These are phyloP conservation scores for Aphanocladium album DNA, from an alignment of 2,329 filamentous ascomycete genomes.

Conservation along the genomic window DNA sequence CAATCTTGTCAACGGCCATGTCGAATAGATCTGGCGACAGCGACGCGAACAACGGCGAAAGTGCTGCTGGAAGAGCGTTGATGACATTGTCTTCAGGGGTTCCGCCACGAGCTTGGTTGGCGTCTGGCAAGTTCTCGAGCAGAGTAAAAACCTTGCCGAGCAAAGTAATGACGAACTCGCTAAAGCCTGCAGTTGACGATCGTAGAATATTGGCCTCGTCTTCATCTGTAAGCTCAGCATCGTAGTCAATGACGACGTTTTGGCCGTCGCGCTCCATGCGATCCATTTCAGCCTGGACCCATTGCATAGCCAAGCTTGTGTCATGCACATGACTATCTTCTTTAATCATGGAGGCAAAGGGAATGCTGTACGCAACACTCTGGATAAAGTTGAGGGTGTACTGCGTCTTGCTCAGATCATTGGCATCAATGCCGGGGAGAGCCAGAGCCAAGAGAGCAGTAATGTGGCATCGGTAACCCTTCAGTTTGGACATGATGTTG, in stretches of 20 bases:
- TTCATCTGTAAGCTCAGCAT: conserved; percentile 72
- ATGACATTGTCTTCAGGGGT: conserved; percentile 96
- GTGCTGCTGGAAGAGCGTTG: conserved; percentile 86
- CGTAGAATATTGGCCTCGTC: conserved; percentile 84
- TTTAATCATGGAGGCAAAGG: conserved; percentile 67
- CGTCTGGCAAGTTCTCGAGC: conserved; percentile 89
- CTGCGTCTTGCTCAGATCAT: conserved; percentile 93
- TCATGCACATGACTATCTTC: conserved; percentile 64
- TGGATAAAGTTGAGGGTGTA: conserved; percentile 94
- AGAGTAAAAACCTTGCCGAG: conserved; percentile 93
- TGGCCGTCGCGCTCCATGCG: conserved; percentile 86
- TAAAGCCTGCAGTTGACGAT: conserved; percentile 89
- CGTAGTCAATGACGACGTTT: conserved; percentile 80
- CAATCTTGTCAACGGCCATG: conserved; percentile 84
- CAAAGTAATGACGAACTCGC: conserved; percentile 86
- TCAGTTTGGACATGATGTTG: conserved; percentile 84
- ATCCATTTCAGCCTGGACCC: conserved; percentile 92
- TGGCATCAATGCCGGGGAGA: conserved; percentile 92
- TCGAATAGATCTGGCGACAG: conserved; percentile 93
- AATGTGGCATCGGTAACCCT: conserved; percentile 94
- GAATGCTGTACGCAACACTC: conserved; percentile 92
- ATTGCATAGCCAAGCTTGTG: conserved; percentile 76
- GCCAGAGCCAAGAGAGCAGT: conserved; percentile 90
- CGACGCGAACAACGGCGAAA: conserved; percentile 84
- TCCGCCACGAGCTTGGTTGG: conserved; percentile 78